Base-by-base conservation (phyloP, 1,139 yeast genomes). In the Yamadazyma atlantica region DNA sequence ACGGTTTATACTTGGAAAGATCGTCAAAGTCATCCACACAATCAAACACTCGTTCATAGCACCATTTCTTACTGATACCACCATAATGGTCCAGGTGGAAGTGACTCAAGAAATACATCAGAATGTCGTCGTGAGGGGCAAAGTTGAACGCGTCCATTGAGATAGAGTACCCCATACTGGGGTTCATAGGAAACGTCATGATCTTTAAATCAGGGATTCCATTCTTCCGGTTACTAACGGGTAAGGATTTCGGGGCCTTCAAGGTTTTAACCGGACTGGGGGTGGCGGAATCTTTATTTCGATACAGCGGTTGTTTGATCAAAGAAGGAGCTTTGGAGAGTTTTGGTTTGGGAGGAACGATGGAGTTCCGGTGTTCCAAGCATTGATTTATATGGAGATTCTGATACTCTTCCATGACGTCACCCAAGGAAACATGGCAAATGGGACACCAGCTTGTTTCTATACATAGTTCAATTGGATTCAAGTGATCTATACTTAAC, bases 31-130 rank as follows among this genome's bases (percentile, higher is more conserved):
- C 64, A 26, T 51, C 54, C 14, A 55, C 54, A 13, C 54, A 54
- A 4, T 56, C 60, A 40, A 69, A 64, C 2, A 68, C 61, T 23
- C 75, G 46, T 42, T 70, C 72, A 33, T 62, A 61, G 41, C 75
- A 63, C 97, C 97, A 92, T 27, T 74, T 70, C 50, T 85, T 85
- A 3, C 82, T 66, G 15, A 92, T 62, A 0, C 97, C 97, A 3
- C 88, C 89, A 54, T 92, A 92, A 57, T 92, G 98, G 57, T 92
- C 98, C 0, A 95, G 69, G 58, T 92, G 98, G 61, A 86, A 90
- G 63, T 92, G 98, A 0, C 90, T 75, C 27, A 85, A 60, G 42
- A 84, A 76, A 57, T 83, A 84, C 34, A 71, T 67, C 9, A 57
- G 46, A 8, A 82, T 74, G 3, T 55, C 54, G 0, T 63, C 65